Evolutionary conservation across 768 basidiomycete genomes (phyloP).

Genomic region (Coprinopsis cinerea): DNA sequence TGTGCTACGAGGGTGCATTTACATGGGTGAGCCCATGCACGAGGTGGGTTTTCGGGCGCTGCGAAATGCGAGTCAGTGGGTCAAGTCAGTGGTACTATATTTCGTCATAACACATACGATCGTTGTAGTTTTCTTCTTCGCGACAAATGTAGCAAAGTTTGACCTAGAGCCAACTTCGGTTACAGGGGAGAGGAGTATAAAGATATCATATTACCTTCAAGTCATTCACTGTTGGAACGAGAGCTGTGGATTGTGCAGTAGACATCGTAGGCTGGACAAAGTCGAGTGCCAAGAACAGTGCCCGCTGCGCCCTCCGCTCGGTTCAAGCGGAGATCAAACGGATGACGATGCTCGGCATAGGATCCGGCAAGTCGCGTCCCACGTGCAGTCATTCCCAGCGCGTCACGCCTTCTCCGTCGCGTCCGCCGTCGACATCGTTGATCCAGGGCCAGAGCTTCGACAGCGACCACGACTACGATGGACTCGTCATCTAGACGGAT

Average conservation of each 20-base stretch:
- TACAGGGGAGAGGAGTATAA: too few relatives aligned
- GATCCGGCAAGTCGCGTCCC: conserved; percentile 5
- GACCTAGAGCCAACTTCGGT: too few relatives aligned
- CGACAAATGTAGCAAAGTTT: conserved; percentile 80
- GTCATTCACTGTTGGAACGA: too few relatives aligned
- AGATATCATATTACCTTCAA: too few relatives aligned
- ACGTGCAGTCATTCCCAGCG: conserved; percentile 4
- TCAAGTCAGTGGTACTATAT: neutral
- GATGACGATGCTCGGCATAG: conserved; percentile 8
- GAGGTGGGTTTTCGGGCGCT: conserved; percentile 38
- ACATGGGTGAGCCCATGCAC: conserved; percentile 75
- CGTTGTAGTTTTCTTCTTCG: conserved; percentile 58
- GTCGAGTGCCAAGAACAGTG: too few relatives aligned
- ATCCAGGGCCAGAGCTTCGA: neutral
- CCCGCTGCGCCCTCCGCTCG: too few relatives aligned
- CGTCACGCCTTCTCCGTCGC: too few relatives aligned
- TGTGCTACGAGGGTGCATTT: conserved; percentile 77
- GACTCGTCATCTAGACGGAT: conserved; percentile 45
- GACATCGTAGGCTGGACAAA: too few relatives aligned
- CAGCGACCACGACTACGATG: conserved; percentile 30
- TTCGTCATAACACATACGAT: conserved; percentile 23
- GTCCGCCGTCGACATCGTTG: too few relatives aligned
- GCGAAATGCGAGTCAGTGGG: conserved; percentile 20
- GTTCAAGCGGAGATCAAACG: conserved; percentile 28
- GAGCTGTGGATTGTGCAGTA: too few relatives aligned